Percentiles rank a stretch among this genome's conserved stretches.
Evolutionary conservation across 805 yeast genomes (phyloP).

Genomic region (Nakazawaea anatomiae): DNA sequence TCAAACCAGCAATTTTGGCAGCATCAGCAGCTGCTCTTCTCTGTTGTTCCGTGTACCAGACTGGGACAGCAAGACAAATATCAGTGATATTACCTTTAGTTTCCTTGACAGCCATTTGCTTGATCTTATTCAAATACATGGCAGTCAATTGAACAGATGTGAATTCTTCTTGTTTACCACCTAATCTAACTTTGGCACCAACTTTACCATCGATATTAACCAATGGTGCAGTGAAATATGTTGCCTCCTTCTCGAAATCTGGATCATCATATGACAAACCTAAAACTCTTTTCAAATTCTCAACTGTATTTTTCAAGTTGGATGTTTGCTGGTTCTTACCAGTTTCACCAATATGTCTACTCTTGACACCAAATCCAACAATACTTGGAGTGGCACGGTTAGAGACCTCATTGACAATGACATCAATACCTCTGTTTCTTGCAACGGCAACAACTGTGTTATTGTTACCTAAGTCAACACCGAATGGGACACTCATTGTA

Average conservation of each 20-base stretch:
- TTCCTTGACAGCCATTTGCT: conserved; percentile 73
- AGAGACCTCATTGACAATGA: conserved; percentile 96
- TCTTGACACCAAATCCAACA: conserved; percentile 87
- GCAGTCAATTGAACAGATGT: conserved; percentile 88
- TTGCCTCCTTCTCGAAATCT: conserved; percentile 68
- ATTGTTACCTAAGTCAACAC: conserved; percentile 96
- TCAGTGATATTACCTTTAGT: conserved; percentile 79
- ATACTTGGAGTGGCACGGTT: conserved; percentile 89
- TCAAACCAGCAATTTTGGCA: conserved; percentile 90
- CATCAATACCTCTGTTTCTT: conserved; percentile 96
- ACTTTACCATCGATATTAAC: conserved; percentile 68
- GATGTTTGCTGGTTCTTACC: conserved; percentile 97
- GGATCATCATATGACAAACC: conserved; percentile 75
- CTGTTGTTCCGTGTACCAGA: conserved; percentile 95
- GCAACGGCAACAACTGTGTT: conserved; percentile 95
- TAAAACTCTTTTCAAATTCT: conserved; percentile 86
- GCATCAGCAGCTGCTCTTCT: conserved; percentile 96
- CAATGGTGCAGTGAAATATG: conserved; percentile 68
- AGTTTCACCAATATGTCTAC: conserved; percentile 89
- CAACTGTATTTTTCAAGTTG: conserved; percentile 93
- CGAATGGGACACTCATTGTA: conserved; percentile 87
- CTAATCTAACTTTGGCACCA: conserved; percentile 81
- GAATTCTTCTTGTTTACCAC: conserved; percentile 73
- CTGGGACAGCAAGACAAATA: conserved; percentile 92
- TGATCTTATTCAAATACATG: conserved; percentile 90